Evolutionary conservation across 768 basidiomycete species (phyloP), one percentile per base, ranked within the genome.

Genomic region (Scleroderma citrinum): DNA sequence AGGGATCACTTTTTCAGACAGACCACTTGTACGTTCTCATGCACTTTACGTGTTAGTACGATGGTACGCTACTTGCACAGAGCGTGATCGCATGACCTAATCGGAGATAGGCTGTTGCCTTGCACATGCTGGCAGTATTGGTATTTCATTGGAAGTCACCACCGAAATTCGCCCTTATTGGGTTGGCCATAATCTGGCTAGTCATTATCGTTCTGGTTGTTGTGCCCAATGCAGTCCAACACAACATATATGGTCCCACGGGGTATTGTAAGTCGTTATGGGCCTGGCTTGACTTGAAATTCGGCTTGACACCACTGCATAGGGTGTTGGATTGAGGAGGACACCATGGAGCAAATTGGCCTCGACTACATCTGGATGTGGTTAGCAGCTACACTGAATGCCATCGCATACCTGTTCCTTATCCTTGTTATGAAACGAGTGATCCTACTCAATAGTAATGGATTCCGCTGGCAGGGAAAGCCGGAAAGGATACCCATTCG

Each of bases 291-390:
- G 11, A 19, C 24, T 42, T 7, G n/a, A 14, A 29, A 5, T n/a
- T 12, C 34, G 24, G 12, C n/a, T 43, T 35, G 24, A 38, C 21
- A 34, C 16, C 45, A 21, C n/a, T 31, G 19, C n/a, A 4, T 52
- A 77, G 76, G 77, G 78, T 78, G 78, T 53, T 80, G 78, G 78
- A 78, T 80, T 36, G 49, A 54, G 3, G 34, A 56, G 3, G 49
- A 61, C 0, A 75, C 64, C 52, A 50, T 49, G 13, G 71, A 77
- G 50, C 67, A 66, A 41, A 72, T 77, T 12, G 69, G 68, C 8
- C 67, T 76, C 3, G 77, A 78, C 49, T 80, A 78, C 49, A 47
- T 75, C n/a, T 78, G 76, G 75, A 61, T 78, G 36, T 81, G 78
- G 77, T 46, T 72, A 6, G 62, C 76, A 0, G 74, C 69, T 2